These are phyloP conservation scores for Trichophyton benhamiae DNA, from an alignment of 2,329 filamentous ascomycete genomes.

Conservation along the genomic window DNA sequence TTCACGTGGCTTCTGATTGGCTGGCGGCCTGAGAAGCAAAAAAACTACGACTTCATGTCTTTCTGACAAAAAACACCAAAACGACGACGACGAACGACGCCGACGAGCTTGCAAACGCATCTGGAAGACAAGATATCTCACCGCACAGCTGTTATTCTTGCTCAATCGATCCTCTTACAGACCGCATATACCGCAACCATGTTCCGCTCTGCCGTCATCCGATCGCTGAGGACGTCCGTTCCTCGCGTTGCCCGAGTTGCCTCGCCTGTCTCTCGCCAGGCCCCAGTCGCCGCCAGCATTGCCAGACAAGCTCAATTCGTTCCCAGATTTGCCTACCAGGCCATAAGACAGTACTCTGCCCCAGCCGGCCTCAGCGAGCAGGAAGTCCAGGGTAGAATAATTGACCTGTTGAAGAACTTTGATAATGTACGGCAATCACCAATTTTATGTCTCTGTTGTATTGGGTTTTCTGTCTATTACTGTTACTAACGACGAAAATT, in stretches of 20 bases:
- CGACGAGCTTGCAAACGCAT: not conserved
- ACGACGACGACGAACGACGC: slow-evolving; percentile 1
- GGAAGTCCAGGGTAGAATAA: slow-evolving; percentile 83
- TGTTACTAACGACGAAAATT: slow-evolving; percentile 14
- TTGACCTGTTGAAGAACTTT: slow-evolving; percentile 86
- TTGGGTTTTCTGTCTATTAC: not conserved
- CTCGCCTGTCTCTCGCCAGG: slow-evolving; percentile 47
- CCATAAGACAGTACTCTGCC: slow-evolving; percentile 76
- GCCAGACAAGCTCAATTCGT: slow-evolving; percentile 48
- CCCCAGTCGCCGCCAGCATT: slow-evolving; percentile 46
- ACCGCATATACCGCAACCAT: slow-evolving; percentile 42
- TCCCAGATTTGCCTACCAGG: slow-evolving; percentile 53
- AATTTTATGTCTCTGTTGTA: not conserved
- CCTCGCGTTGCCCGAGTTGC: slow-evolving; percentile 41
- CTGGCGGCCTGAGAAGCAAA: not conserved
- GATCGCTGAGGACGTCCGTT: slow-evolving; percentile 51
- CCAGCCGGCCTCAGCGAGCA: slow-evolving; percentile 63
- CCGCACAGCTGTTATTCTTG: not conserved
- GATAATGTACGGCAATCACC: slow-evolving; percentile 61
- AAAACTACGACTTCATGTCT: not conserved
- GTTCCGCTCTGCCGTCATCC: slow-evolving; percentile 80
- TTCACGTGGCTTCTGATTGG: slow-evolving; percentile 12
- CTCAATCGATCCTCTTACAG: not conserved
- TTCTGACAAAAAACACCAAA: slow-evolving; percentile 1
- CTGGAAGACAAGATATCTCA: not conserved